Percentiles rank a stretch among this genome's conserved stretches.
Conservation (phyloP, 2,329 filamentous ascomycete species). For the Ophiocordyceps camponoti-rufipedis region DNA sequence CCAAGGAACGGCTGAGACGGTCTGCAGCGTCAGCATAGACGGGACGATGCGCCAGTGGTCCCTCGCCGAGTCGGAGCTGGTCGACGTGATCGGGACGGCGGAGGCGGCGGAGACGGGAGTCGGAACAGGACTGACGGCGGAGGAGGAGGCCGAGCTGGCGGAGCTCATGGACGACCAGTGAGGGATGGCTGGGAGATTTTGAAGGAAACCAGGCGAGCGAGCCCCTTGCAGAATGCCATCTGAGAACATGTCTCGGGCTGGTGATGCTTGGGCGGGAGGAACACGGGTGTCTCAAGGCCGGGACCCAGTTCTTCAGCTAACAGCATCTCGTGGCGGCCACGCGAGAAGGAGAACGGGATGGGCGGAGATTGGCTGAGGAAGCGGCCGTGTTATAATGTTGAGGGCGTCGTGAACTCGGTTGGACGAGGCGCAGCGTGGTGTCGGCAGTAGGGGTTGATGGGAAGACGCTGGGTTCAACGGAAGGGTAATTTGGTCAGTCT, state of each 20-base stretch:
- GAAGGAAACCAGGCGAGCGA: not conserved
- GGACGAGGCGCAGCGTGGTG: too few relatives aligned
- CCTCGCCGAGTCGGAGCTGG: constrained; percentile 41
- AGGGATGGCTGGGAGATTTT: not conserved
- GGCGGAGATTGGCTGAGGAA: not conserved
- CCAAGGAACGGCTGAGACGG: constrained; percentile 18
- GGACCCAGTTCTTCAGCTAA: not conserved
- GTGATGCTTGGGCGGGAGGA: not conserved
- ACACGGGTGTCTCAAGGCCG: not conserved
- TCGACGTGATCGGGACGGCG: constrained; percentile 30
- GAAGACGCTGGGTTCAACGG: not conserved
- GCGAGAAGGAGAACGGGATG: not conserved
- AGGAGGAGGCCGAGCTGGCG: constrained; percentile 84
- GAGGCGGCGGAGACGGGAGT: constrained; percentile 25
- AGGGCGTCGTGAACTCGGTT: too few relatives aligned
- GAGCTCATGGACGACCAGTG: constrained; percentile 62
- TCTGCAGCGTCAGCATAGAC: constrained; percentile 80
- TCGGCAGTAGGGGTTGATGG: not conserved
- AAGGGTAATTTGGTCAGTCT: not conserved
- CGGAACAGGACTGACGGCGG: constrained; percentile 48
- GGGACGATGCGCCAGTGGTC: constrained; percentile 76
- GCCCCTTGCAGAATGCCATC: not conserved
- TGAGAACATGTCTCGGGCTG: not conserved
- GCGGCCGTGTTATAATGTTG: too few relatives aligned
- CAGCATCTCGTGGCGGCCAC: constrained; percentile 1